A percentile compares a stretch with the other conserved stretches of the same genome.
Evolutionary conservation across 2,329 filamentous ascomycete genomes (phyloP).

Genomic region (Emergomyces pasteurianus): DNA sequence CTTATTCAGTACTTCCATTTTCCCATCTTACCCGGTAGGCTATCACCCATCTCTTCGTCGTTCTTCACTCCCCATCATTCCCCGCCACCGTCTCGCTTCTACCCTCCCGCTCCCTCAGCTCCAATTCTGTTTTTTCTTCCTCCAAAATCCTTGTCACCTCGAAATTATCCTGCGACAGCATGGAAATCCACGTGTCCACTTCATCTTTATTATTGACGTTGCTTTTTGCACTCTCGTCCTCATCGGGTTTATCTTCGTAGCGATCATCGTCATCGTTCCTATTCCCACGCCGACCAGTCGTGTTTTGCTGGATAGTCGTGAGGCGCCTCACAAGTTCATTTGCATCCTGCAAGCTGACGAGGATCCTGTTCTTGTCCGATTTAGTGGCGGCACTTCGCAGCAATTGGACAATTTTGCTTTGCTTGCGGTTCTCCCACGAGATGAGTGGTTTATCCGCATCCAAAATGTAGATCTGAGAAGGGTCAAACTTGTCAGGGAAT

Average conservation of each 20-base stretch:
- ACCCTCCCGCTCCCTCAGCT: neutral
- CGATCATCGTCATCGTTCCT: neutral
- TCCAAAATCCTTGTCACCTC: conserved; percentile 3
- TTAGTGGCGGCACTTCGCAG: neutral
- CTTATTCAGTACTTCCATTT: too few relatives aligned
- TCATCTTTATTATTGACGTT: neutral
- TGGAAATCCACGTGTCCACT: neutral
- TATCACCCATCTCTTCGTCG: too few relatives aligned
- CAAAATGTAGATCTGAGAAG: neutral
- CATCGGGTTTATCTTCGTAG: neutral
- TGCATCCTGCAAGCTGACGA: conserved; percentile 47
- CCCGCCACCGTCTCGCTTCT: too few relatives aligned
- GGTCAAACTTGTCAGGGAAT: neutral
- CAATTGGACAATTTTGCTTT: neutral
- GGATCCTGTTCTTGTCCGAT: conserved; percentile 33
- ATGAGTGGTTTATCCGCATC: neutral
- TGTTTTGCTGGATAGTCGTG: conserved; percentile 14
- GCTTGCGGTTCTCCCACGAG: neutral
- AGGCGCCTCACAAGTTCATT: conserved; percentile 48
- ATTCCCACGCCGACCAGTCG: neutral
- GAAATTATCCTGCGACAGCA: neutral
- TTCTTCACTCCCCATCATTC: too few relatives aligned
- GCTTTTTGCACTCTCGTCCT: conserved; percentile 2
- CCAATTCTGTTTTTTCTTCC: neutral
- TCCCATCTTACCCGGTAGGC: too few relatives aligned